Evolutionary conservation across 352 stramenopile species (phyloP).

Genomic region (Phytophthora pini): DNA sequence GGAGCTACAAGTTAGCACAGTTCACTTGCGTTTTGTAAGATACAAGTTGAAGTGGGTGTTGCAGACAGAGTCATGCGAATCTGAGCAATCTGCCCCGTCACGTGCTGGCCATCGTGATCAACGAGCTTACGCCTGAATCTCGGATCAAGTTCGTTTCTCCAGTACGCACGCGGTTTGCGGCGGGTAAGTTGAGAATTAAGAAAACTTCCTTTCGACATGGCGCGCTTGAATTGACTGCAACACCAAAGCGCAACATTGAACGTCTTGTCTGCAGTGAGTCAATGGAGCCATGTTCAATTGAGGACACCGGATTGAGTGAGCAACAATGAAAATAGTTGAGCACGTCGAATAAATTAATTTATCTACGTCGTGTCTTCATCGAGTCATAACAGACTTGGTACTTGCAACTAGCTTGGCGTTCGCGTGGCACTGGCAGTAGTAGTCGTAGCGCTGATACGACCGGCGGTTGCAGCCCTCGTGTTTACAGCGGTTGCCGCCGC

Average conservation of each 20-base stretch:
- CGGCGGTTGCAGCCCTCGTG: constrained; percentile 61
- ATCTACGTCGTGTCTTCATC: constrained; percentile 6
- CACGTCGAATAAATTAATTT: constrained; percentile 24
- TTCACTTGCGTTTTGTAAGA: constrained; percentile 12
- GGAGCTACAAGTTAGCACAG: constrained; percentile 3
- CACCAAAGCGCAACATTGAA: constrained; percentile 1
- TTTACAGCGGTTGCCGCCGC: constrained; percentile 64
- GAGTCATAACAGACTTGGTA: constrained; percentile 6
- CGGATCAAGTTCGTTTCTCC: background rate
- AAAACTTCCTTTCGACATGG: no score
- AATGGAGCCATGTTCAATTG: constrained; percentile 9
- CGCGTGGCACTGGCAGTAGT: constrained; percentile 52
- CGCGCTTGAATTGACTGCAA: background rate
- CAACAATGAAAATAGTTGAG: constrained; percentile 3
- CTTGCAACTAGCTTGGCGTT: background rate
- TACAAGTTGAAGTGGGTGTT: constrained; percentile 22
- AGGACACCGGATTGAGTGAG: constrained; percentile 7
- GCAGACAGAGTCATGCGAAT: background rate
- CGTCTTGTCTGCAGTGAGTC: constrained; percentile 16
- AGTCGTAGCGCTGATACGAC: constrained; percentile 66
- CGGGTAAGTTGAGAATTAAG: background rate
- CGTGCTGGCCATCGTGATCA: constrained; percentile 5
- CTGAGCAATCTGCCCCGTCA: constrained; percentile 12
- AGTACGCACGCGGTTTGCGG: background rate
- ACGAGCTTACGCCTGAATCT: background rate